Evolutionary conservation across 169 alveolate genomes (phyloP), one percentile per base, ranked within the genome.

Genomic region (Plasmodium sp.): DNA sequence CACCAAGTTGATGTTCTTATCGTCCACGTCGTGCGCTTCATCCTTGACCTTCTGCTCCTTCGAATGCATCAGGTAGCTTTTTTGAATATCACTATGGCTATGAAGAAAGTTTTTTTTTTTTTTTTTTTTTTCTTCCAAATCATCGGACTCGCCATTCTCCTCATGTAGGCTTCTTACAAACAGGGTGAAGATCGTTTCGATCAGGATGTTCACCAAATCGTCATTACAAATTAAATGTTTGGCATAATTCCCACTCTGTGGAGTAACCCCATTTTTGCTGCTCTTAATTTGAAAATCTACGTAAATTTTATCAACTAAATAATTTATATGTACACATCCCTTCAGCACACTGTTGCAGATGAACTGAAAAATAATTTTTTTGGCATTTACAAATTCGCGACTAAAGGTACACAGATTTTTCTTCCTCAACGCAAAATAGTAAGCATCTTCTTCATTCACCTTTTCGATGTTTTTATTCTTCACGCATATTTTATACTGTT

Each of bases 401-500:
- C 77, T 81, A 82, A 71, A 81, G 43, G 33, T 92, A 92, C 84
- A 71, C 83, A 82, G 27, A 81, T 92, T 92, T 92, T 92, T 81
- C 27, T 45, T 81, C 39, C 75, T 58, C 45, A 81, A 92, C n/a
- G 51, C 5, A 83, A 81, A 81, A 92, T 92, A 92, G 77, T 92
- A 81, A 33, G 43, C 16, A 92, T 92, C 95, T 51, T 92, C 95
- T 92, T 92, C 95, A 92, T 92, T 92, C 43, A 92, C 79, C 48
- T 92, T 82, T 92, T 92, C 95, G 36, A 92, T 48, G 58, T 92
- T 81, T 81, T 82, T 92, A 72, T 77, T 67, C 83, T 83, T 92
- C 41, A 92, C 84, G 62, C 79, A 51, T 9, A 92, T 71, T 92
- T 92, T 92, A 72, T 81, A 92, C 34, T 92, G 86, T 39, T 92